Evolutionary conservation across 768 basidiomycete genomes (phyloP), one percentile per base, ranked within the genome.

Genomic region (Suillus cothurnatus): DNA sequence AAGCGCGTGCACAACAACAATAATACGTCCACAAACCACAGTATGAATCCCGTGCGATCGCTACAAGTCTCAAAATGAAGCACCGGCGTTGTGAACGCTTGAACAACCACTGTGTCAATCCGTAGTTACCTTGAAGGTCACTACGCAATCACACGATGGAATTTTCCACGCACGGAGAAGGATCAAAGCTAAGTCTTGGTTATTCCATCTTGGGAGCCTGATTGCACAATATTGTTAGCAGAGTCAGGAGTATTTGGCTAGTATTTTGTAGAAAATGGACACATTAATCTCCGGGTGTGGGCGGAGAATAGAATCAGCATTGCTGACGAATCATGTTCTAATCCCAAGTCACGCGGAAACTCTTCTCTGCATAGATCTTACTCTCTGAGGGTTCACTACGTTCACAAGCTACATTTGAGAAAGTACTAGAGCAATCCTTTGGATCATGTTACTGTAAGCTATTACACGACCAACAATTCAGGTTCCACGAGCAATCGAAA

Each of bases 151-250:
- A 17, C 32, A 17, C 43, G 28, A 90, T 91, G 89, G 81, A 89
- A 50, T 89, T 88, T 0, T 80, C 82, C 23, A 78, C 82, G 1
- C 78, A 76, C 78, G 81, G 53, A 77, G 74, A 19, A 81, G 90
- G 66, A 92, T 92, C 61, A 81, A 83, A 0, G 4, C n/a, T 11
- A n/a, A 47, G 45, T 43, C 43, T 45, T 43, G n/a, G 23, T 23
- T 23, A 23, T 23, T 23, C 23, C 47, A 12, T 49, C n/a, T 23
- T 6, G n/a, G 41, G 19, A 43, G 19, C 17, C 17, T 7, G 17
- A 41, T 41, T 34, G 32, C 32, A 34, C 17, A 19, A 45, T 8
- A 6, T 47, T 47, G 45, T 14, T 47, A 23, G n/a, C 4, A 11
- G n/a, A 49, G 47, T 49, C 11, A 12, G 21, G 43, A 49, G n/a